Evolutionary conservation across 164 flowering plant genomes (phyloP).

Genomic region (Piper longum): DNA sequence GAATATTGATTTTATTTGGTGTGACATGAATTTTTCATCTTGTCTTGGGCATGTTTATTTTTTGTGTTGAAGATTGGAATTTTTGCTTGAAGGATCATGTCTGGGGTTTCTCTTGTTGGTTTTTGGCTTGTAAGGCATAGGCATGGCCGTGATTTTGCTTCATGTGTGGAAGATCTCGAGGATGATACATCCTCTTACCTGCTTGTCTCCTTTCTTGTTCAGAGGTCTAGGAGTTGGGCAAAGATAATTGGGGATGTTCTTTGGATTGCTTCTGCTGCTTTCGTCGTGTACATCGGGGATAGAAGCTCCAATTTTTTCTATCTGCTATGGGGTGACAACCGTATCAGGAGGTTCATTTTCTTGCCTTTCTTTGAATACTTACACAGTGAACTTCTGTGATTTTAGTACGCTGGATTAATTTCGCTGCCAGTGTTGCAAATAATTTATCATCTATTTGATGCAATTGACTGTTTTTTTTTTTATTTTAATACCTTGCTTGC

Average conservation of each 20-base stretch:
- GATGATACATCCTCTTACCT: background rate
- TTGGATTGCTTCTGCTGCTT: slow-evolving; percentile 71
- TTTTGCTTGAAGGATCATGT: slow-evolving; percentile 20
- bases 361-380: background rate
- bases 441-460: no score
- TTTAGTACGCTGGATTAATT: background rate
- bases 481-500: slow-evolving; percentile 10
- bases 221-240: slow-evolving; percentile 37
- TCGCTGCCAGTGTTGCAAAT: background rate
- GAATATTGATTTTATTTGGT: no score
- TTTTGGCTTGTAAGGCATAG: slow-evolving; percentile 51
- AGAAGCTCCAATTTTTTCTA: slow-evolving; percentile 46
- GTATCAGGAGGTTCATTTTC: slow-evolving; percentile 50
- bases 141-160: slow-evolving; percentile 45
- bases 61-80: background rate
- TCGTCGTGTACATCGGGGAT: slow-evolving; percentile 69
- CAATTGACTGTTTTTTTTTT: background rate
- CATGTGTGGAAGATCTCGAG: slow-evolving; percentile 5
- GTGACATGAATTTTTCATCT: no score
- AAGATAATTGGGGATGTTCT: slow-evolving; percentile 60
- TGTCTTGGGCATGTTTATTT: background rate
- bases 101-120: slow-evolving; percentile 63
- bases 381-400: background rate
- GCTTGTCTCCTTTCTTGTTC: slow-evolving; percentile 8
- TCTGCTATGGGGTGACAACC: slow-evolving; percentile 47